Base-by-base conservation (phyloP, 108 stramenopile species). In the Bacterosira constricta region DNA sequence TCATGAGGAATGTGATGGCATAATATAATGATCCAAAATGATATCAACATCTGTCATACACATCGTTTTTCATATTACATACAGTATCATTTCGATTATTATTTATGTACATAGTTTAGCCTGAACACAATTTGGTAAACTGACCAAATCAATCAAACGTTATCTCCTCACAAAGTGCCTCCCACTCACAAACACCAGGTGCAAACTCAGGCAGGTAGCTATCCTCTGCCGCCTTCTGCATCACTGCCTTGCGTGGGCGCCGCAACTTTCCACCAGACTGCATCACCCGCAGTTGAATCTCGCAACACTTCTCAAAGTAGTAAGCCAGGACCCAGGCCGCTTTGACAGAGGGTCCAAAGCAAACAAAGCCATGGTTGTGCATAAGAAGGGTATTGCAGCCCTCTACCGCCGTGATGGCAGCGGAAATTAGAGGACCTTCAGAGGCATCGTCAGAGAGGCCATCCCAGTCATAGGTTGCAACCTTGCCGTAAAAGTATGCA, bases 241-340 rank as follows among this genome's bases (percentile, higher is more conserved):
- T 55, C 11, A 86, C 76, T 9, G 38, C 47, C 55, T 77, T 68
- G 45, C 36, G 45, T 1, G 84, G 84, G 25, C 44, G 59, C 12
- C 65, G 64, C 37, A 86, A 70, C 46, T 81, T 79, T 25, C 66
- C 63, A 32, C 88, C 88, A 25, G 74, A 69, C 46, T 88, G 83
- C 38, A 84, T 66, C 36, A 63, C 61, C 17, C 51, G 54, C 27
- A 84, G 58, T 44, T 86, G 85, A 12, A 55, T 67, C 64, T 84
- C 71, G 52, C 88, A 85, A 35, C 55, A 56, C 27, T 64, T 80
- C 30, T 87, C 86, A 51, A 86, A 89, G 74, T 86, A 86, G 53
- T 83, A 89, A 3, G 84, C 86, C 55, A 85, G 59, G n/a, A 89
- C 82, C 82, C 84, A 89, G 3, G 75, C 88, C 41, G 86, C 83